Conservation (phyloP, 495 filamentous ascomycete species). For the Daldinia decipiens region DNA sequence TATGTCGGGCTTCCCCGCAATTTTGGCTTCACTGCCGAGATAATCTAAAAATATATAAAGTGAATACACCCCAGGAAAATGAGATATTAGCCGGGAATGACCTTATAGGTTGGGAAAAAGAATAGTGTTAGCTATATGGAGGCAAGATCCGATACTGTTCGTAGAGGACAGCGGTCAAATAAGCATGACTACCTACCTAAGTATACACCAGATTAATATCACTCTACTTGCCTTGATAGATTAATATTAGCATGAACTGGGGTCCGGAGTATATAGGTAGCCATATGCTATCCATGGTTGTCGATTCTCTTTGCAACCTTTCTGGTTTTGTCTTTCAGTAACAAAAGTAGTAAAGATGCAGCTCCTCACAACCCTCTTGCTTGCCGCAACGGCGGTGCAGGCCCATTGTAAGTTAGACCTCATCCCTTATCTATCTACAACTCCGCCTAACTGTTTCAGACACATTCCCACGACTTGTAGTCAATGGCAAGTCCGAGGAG, state of each 20-base stretch:
- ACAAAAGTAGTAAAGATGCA: constrained; percentile 37
- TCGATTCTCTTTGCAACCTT: not conserved
- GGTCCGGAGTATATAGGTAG: constrained; percentile 18
- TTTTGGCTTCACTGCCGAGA: constrained; percentile 35
- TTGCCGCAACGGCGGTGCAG: constrained; percentile 46
- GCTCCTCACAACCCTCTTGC: constrained; percentile 41
- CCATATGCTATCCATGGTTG: not conserved
- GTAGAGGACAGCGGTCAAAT: constrained; percentile 18
- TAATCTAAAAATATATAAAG: constrained; percentile 17
- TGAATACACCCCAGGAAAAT: constrained; percentile 11
- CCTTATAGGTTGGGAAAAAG: constrained; percentile 37
- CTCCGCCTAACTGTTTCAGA: constrained; percentile 35
- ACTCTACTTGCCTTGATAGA: not conserved
- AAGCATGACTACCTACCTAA: constrained; percentile 20
- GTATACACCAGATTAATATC: constrained; percentile 27
- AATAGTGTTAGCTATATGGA: constrained; percentile 7
- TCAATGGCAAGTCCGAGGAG: constrained; percentile 53
- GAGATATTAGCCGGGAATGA: constrained; percentile 36
- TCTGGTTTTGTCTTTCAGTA: not conserved
- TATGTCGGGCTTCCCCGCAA: constrained; percentile 31
- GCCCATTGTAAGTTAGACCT: constrained; percentile 48
- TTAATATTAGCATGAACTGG: not conserved
- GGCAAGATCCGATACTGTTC: constrained; percentile 3
- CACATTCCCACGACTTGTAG: constrained; percentile 54
- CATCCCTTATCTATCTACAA: not conserved